Conservation (phyloP, 768 basidiomycete species). For the Naematelia encephala region DNA sequence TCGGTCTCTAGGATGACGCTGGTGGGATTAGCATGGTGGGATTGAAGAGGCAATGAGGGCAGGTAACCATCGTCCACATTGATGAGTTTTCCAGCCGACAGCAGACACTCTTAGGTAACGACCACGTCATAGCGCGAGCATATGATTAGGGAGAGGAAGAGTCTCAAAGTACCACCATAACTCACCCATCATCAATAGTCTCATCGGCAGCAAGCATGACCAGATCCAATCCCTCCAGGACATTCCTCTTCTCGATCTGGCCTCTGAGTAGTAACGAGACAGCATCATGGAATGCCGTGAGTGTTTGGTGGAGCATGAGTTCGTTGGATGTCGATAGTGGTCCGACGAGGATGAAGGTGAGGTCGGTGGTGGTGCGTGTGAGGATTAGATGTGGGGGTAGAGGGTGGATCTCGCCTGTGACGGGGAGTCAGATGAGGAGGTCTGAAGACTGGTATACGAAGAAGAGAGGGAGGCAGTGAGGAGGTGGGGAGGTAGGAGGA, state of each 20-base stretch:
- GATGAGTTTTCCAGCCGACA: too few relatives aligned
- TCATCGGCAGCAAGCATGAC: slow-evolving; percentile 91
- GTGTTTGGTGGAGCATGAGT: slow-evolving; percentile 84
- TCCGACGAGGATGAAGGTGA: slow-evolving; percentile 90
- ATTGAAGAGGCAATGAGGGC: too few relatives aligned
- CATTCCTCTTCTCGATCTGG: slow-evolving; percentile 88
- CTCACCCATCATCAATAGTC: slow-evolving; percentile 95
- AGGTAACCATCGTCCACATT: too few relatives aligned
- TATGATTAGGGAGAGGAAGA: not conserved
- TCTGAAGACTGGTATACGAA: not conserved
- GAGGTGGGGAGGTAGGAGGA: too few relatives aligned
- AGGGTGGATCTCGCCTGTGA: slow-evolving; percentile 86
- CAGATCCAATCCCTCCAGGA: slow-evolving; percentile 90
- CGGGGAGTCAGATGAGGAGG: too few relatives aligned
- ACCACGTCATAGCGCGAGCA: too few relatives aligned
- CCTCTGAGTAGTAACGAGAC: slow-evolving; percentile 79
- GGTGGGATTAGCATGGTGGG: slow-evolving; percentile 3
- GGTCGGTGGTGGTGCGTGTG: slow-evolving; percentile 90
- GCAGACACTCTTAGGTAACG: too few relatives aligned
- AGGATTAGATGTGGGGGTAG: slow-evolving; percentile 85
- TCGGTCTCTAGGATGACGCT: slow-evolving; percentile 98
- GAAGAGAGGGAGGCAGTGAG: not conserved
- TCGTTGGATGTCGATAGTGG: slow-evolving; percentile 80
- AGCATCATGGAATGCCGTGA: slow-evolving; percentile 80
- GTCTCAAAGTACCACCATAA: slow-evolving; percentile 14